Evolutionary conservation across 202 grass and related monocot species (phyloP), one percentile per base, ranked within the genome.

Genomic region (Carex arenaria): DNA sequence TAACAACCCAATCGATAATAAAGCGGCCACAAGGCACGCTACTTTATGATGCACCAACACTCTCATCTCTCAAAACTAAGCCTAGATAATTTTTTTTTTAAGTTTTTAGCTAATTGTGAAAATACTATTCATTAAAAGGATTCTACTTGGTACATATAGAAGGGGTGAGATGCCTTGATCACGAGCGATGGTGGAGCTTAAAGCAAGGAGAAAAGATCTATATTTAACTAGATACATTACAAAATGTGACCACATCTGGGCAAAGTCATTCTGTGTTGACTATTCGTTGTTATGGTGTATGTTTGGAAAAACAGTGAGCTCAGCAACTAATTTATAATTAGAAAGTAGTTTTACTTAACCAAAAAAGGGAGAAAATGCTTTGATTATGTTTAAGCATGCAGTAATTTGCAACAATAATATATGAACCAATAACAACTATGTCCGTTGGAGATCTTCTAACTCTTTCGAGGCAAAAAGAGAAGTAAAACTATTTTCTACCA

Each of bases 41-140:
- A 67, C 14, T 60, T 59, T 78, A n/a, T 17, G 52, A 78, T 57
- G 9, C 53, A 59, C 28, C 51, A 38, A 9, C 53, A 59, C 73
- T 64, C 51, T 43, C 80, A 82, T 82, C 6, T 49, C 43, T 69
- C 63, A 82, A 68, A 82, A 82, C 61, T 78, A 78, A 57, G 53
- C 73, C 73, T 78, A 78, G 73, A 78, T 78, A 60, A 18, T 60
- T 57, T 34, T 49, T 57, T 34, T 49, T 31, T 3, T 2, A 74
- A 31, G 23, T 78, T 78, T 78, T 28, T 56, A 57, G 53, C 30
- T 59, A 78, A 59, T 78, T 60, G 20, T 78, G 30, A 78, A 78
- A 78, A 78, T 78, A 78, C 30, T 78, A 56, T 55, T 78, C 17
- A 57, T 36, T 78, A 60, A 78, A 59, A 4, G 3, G 18, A 78